Percentiles rank a stretch among this genome's conserved stretches.
Conservation (phyloP, 129 eudicot species). For the Tagetes erecta region DNA sequence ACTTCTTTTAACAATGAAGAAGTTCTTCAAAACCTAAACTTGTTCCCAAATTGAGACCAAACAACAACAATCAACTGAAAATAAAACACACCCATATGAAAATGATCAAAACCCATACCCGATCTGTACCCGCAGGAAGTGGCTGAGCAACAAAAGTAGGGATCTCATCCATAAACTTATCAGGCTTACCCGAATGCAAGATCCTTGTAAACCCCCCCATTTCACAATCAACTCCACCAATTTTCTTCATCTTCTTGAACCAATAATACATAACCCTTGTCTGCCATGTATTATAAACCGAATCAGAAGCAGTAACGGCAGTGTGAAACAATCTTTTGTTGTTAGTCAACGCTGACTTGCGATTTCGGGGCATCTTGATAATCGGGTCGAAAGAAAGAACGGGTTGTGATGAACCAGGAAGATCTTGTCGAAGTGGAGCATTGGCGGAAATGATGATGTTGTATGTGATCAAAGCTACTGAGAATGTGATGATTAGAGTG, state of each 20-base stretch:
- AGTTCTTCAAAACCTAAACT: constrained; percentile 7
- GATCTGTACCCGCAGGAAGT: constrained; percentile 84
- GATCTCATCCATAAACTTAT: constrained; percentile 92
- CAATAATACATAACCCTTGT: constrained; percentile 92
- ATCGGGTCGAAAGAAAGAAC: constrained; percentile 60
- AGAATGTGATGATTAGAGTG: constrained; percentile 52
- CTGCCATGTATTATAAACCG: constrained; percentile 95
- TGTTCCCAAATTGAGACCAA: not conserved
- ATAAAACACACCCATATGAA: not conserved
- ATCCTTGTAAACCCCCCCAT: constrained; percentile 99
- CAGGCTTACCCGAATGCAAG: constrained; percentile 84
- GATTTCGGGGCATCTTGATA: constrained; percentile 61
- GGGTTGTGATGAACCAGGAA: constrained; percentile 53
- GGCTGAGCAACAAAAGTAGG: constrained; percentile 99
- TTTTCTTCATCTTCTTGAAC: constrained; percentile 70
- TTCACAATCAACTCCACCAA: constrained; percentile 49
- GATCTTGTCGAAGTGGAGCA: constrained; percentile 72
- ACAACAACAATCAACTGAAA: not conserved
- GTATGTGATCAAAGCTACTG: constrained; percentile 87
- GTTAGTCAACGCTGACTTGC: constrained; percentile 24
- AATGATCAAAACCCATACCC: constrained; percentile 40
- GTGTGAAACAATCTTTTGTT: constrained; percentile 84
- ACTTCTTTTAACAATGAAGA: not conserved
- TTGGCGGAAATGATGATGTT: constrained; percentile 81
- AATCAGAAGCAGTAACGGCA: constrained; percentile 87